A percentile compares a stretch with the other conserved stretches of the same genome.
phyloP scores from a whole-genome alignment of 768 basidiomycete species.

The Hebeloma cylindrosporum region DNA sequence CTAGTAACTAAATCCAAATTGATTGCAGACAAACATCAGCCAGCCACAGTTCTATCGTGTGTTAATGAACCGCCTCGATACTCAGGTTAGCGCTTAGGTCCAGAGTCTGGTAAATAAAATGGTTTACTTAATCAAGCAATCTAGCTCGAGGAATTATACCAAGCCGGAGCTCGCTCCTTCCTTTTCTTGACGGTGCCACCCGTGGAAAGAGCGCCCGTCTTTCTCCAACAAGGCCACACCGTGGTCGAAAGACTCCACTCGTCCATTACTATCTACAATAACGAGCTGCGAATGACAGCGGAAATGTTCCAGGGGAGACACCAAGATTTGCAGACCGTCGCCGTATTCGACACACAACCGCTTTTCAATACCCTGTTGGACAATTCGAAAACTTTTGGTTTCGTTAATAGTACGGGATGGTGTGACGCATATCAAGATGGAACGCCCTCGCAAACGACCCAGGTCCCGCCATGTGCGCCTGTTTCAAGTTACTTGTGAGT shows the following conservation, averaged over 20 bases:
- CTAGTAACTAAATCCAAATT: background rate
- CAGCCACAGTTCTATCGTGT: constrained; percentile 34
- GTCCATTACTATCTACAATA: constrained; percentile 50
- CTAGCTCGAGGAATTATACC: constrained; percentile 49
- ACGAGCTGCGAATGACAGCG: constrained; percentile 39
- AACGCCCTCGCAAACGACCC: constrained; percentile 50
- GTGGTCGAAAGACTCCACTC: constrained; percentile 36
- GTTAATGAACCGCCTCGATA: constrained; percentile 34
- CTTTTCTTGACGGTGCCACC: constrained; percentile 64
- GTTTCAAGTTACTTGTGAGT: constrained; percentile 67
- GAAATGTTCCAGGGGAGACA: constrained; percentile 41
- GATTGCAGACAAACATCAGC: constrained; percentile 35
- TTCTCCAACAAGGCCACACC: constrained; percentile 37
- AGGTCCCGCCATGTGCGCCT: constrained; percentile 57
- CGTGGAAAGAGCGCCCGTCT: constrained; percentile 52
- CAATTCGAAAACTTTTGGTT: constrained; percentile 51
- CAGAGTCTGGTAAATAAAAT: background rate
- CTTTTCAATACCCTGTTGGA: constrained; percentile 61
- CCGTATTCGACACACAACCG: constrained; percentile 54
- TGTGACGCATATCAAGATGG: constrained; percentile 61
- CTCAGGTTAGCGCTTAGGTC: constrained; percentile 25
- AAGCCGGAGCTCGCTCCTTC: constrained; percentile 56
- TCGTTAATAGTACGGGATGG: constrained; percentile 58
- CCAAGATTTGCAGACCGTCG: constrained; percentile 42
- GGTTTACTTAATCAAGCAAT: constrained; percentile 3